phyloP scores from a whole-genome alignment of 208 protist species.

The Vickermania ingenoplastis region DNA sequence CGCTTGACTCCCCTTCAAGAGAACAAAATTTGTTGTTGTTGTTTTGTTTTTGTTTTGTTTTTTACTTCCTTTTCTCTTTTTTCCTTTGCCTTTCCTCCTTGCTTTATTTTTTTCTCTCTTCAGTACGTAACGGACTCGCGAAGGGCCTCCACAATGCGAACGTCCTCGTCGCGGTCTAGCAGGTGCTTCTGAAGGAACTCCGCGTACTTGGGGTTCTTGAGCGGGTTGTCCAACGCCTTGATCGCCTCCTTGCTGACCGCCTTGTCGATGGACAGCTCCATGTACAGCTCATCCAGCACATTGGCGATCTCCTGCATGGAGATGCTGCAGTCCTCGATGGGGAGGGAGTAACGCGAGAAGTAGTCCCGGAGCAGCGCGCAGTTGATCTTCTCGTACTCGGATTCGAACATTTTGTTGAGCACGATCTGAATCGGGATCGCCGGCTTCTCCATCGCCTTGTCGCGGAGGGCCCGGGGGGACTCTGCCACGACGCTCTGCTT shows the following conservation, averaged over 20 bases:
- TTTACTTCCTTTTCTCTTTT: neutral
- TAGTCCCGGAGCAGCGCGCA: constrained; percentile 45
- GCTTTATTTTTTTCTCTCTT: constrained; percentile 7
- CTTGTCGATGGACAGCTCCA: constrained; percentile 38
- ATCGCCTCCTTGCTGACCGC: constrained; percentile 30
- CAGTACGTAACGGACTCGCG: neutral
- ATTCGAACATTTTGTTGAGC: constrained; percentile 41
- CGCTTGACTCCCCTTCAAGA: neutral
- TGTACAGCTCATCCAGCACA: constrained; percentile 73
- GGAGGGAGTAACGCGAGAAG: constrained; percentile 52
- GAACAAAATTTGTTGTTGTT: neutral
- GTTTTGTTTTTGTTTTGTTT: neutral
- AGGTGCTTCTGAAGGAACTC: constrained; percentile 26
- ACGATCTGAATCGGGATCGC: constrained; percentile 46
- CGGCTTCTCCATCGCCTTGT: constrained; percentile 50
- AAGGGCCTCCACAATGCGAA: constrained; percentile 10
- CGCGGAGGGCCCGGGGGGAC: constrained; percentile 41
- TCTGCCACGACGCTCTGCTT: constrained; percentile 42
- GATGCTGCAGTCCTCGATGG: constrained; percentile 64
- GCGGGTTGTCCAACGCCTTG: constrained; percentile 25
- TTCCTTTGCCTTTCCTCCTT: neutral
- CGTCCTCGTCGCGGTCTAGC: constrained; percentile 20
- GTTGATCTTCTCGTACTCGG: constrained; percentile 38
- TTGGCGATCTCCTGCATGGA: constrained; percentile 81
- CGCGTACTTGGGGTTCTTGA: constrained; percentile 10